Conservation (phyloP, 495 filamentous ascomycete species). For the Neurospora cerealis region DNA sequence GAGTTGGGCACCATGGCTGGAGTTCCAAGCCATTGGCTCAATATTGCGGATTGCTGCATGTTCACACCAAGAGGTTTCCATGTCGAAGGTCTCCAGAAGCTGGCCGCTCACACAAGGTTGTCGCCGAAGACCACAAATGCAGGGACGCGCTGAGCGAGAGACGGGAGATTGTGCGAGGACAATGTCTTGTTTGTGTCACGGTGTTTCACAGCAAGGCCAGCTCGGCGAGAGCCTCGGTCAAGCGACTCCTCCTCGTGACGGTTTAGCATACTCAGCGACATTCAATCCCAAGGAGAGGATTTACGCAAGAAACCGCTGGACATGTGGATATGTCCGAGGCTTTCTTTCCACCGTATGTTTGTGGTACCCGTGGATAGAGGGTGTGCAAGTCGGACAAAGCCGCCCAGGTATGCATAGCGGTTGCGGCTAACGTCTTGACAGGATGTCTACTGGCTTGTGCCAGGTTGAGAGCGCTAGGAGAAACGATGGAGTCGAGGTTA, state of each 20-base stretch:
- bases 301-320: neutral
- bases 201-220: neutral
- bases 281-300: neutral
- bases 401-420: neutral
- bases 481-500: neutral
- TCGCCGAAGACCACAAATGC: constrained; percentile 7
- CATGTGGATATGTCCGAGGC: neutral
- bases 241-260: constrained; percentile 7
- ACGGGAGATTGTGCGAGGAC: constrained; percentile 2
- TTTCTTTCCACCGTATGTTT: neutral
- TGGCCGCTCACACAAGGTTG: constrained; percentile 6
- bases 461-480: neutral
- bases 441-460: neutral
- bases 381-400: neutral
- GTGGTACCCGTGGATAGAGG: neutral
- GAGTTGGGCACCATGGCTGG: constrained; percentile 8
- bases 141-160: constrained; percentile 6
- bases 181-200: constrained; percentile 6
- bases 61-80: constrained; percentile 9
- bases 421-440: constrained; percentile 4
- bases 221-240: constrained; percentile 2
- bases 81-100: constrained; percentile 11
- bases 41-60: constrained; percentile 16
- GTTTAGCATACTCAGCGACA: constrained; percentile 3
- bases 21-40: constrained; percentile 11